Percentiles rank a stretch among this genome's conserved stretches.
Conservation (phyloP, 1,139 yeast genomes). For the Saccharomyces hybrid region DNA sequence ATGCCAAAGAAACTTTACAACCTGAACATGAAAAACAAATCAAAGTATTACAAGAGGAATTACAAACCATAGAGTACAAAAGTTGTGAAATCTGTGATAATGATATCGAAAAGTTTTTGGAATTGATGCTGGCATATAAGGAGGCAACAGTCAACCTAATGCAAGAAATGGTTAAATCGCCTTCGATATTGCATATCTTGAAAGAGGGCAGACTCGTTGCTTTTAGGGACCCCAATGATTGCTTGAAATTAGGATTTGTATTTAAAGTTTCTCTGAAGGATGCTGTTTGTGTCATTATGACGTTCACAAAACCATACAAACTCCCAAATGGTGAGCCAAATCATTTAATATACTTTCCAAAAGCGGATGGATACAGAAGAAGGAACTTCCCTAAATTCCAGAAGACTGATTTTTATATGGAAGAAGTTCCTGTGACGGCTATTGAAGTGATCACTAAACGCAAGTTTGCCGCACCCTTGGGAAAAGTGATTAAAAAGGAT, state of each 20-base stretch:
- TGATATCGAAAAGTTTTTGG: constrained; percentile 42
- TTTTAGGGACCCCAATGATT: constrained; percentile 42
- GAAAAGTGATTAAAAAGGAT: constrained; percentile 41
- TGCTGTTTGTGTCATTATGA: constrained; percentile 28
- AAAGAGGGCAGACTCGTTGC: constrained; percentile 55
- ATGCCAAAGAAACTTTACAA: constrained; percentile 71
- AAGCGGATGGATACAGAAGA: constrained; percentile 29
- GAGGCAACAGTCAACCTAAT: constrained; percentile 41
- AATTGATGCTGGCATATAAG: constrained; percentile 41
- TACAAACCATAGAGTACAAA: constrained; percentile 37
- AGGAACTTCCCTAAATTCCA: constrained; percentile 29
- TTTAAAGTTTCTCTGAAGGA: constrained; percentile 38
- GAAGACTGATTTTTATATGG: constrained; percentile 35
- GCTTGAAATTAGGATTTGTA: constrained; percentile 48
- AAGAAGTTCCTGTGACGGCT: constrained; percentile 40
- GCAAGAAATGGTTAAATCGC: constrained; percentile 41
- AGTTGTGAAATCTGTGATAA: constrained; percentile 34
- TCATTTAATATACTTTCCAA: constrained; percentile 50
- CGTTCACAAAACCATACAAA: constrained; percentile 25
- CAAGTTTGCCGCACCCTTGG: constrained; percentile 37
- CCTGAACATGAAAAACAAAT: constrained; percentile 80
- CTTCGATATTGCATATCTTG: constrained; percentile 43
- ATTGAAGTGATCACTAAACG: constrained; percentile 48
- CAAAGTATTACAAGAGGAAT: constrained; percentile 42
- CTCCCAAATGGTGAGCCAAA: constrained; percentile 27